phyloP scores from a whole-genome alignment of 2,329 filamentous ascomycete genomes.

The Claviceps pazoutovae region DNA sequence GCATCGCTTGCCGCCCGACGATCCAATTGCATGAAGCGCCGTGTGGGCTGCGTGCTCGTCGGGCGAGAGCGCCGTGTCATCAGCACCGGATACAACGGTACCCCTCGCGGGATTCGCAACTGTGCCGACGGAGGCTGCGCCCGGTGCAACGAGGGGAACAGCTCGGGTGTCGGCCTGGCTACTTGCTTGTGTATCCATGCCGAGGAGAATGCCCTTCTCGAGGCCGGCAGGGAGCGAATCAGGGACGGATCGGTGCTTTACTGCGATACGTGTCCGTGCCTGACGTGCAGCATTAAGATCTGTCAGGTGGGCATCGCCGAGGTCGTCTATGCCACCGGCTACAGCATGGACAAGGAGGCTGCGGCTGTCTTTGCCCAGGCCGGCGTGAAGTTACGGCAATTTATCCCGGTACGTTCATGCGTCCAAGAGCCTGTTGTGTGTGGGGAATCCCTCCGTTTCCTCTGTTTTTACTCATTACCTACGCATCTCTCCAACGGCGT shows the following conservation, averaged over 20 bases:
- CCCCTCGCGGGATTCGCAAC: slow-evolving; percentile 76
- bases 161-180: slow-evolving; percentile 56
- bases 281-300: slow-evolving; percentile 98
- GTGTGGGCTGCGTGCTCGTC: slow-evolving; percentile 89
- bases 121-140: slow-evolving; percentile 86
- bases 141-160: slow-evolving; percentile 66
- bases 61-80: slow-evolving; percentile 69
- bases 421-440: background rate
- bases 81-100: slow-evolving; percentile 94
- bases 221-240: slow-evolving; percentile 85
- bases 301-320: slow-evolving; percentile 90
- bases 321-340: slow-evolving; percentile 86
- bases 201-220: slow-evolving; percentile 90
- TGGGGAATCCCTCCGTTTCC: background rate
- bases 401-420: slow-evolving; percentile 54
- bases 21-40: slow-evolving; percentile 95
- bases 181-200: slow-evolving; percentile 96
- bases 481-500: background rate
- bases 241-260: slow-evolving; percentile 72
- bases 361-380: slow-evolving; percentile 72
- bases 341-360: slow-evolving; percentile 83
- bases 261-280: slow-evolving; percentile 90
- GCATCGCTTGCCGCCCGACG: slow-evolving; percentile 80
- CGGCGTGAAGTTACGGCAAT: slow-evolving; percentile 75
- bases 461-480: background rate